phyloP scores from a whole-genome alignment of 768 basidiomycete species.

The Jaapia argillacea region DNA sequence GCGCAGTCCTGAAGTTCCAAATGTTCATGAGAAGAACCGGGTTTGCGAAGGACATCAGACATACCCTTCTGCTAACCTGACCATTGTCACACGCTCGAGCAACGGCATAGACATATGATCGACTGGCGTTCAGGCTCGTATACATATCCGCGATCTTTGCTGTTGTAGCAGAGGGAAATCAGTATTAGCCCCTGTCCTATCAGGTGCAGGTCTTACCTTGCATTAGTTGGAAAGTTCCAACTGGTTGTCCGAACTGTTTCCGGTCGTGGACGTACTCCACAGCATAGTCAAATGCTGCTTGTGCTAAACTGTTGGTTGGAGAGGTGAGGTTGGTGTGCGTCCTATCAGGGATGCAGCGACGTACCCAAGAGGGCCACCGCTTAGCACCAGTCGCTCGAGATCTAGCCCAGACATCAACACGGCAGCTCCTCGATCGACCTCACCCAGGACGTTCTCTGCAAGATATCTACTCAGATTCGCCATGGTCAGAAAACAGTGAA shows the following conservation, averaged over 20 bases:
- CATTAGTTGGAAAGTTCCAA: conserved; percentile 93
- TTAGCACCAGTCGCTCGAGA: conserved; percentile 83
- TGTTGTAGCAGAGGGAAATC: conserved; percentile 18
- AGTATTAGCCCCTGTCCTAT: background rate
- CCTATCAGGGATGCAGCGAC: conserved; percentile 9
- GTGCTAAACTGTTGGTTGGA: conserved; percentile 57
- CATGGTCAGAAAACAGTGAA: background rate
- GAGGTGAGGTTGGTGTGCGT: conserved; percentile 2
- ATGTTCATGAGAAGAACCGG: background rate
- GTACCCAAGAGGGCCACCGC: conserved; percentile 87
- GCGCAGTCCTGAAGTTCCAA: conserved; percentile 69
- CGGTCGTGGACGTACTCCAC: conserved; percentile 89
- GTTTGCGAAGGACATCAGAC: no score
- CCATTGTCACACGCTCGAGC: conserved; percentile 81
- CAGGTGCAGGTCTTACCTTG: conserved; percentile 52
- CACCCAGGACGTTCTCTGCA: conserved; percentile 76
- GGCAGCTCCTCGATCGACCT: conserved; percentile 66
- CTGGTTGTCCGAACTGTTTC: conserved; percentile 80
- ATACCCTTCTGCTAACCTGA: conserved; percentile 65
- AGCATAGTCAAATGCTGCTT: conserved; percentile 84
- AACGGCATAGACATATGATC: conserved; percentile 90
- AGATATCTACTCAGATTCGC: conserved; percentile 1
- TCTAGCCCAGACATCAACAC: conserved; percentile 95
- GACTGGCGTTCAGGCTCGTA: conserved; percentile 79
- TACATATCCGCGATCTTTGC: conserved; percentile 92